Evolutionary conservation across 2,329 filamentous ascomycete genomes (phyloP), one percentile per base, ranked within the genome.

Genomic region (Colletotrichum endophyticum): DNA sequence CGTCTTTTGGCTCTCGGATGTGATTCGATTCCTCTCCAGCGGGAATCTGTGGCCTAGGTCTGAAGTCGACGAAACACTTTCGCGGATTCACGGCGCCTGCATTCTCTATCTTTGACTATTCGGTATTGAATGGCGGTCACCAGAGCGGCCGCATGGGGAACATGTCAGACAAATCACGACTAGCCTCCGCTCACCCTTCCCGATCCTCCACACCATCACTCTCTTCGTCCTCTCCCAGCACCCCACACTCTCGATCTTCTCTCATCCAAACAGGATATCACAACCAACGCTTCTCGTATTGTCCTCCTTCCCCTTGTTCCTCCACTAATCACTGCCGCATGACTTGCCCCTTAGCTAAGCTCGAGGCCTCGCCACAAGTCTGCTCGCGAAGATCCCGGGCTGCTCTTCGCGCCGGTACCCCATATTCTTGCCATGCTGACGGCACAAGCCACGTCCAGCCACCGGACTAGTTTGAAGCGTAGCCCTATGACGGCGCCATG

Each of bases 241-340:
- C 72, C 66, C 77, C 77, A 77, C 75, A 75, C 66, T 75, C 63
- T 75, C 66, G 56, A 59, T 66, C 75, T 72, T 73, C 64, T 59
- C 64, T 63, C 66, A 34, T 27, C 36, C 19, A 27, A 64, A 25
- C 53, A 56, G 66, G 25, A 19, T 27, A 72, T 69, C 64, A 49
- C 70, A 22, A 22, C 69, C 64, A 76, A 59, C 39, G 25, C 32
- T 68, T 68, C 77, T 77, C 77, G 68, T 72, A 72, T 77, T 28
- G 62, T 66, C 63, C 61, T 70, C n/a, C 22, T 62, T 36, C 56
- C 36, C 66, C 34, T 57, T 62, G 27, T 53, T 44, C 49, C 49
- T 28, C 57, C 11, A 53, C 39, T 56, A 61, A 68, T 39, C 32
- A 66, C 36, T 39, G 19, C 62, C 77, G 64, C 77, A 69, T 77